phyloP scores from a whole-genome alignment of 768 basidiomycete genomes.

The Auricularia auricula-judae region DNA sequence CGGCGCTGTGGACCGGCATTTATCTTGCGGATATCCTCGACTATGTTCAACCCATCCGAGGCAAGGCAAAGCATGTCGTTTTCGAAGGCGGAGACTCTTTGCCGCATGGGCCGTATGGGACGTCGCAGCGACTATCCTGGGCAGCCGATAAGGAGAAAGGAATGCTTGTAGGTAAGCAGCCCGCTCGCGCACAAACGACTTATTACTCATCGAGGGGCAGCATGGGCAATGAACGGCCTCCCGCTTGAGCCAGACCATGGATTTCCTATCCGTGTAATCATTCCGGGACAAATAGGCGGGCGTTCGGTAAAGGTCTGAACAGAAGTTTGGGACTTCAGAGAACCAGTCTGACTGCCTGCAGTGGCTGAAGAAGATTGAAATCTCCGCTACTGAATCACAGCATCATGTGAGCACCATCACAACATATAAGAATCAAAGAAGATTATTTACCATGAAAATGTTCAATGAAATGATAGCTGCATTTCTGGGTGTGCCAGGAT shows the following conservation, averaged over 20 bases:
- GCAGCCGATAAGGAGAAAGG: slow-evolving; percentile 33
- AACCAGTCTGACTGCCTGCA: slow-evolving; percentile 16
- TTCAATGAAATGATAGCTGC: slow-evolving; percentile 15
- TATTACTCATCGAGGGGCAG: slow-evolving; percentile 9
- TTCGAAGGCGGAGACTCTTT: slow-evolving; percentile 50
- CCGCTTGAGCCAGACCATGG: slow-evolving; percentile 54
- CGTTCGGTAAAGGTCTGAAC: slow-evolving; percentile 31
- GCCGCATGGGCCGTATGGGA: slow-evolving; percentile 53
- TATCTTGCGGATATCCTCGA: slow-evolving; percentile 44
- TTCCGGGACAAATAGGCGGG: slow-evolving; percentile 55
- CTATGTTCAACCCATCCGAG: slow-evolving; percentile 27
- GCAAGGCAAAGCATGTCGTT: slow-evolving; percentile 35
- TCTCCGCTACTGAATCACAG: slow-evolving; percentile 38
- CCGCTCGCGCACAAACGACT: neutral
- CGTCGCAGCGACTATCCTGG: slow-evolving; percentile 36
- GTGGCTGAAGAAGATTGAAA: slow-evolving; percentile 47
- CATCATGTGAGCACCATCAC: slow-evolving; percentile 29
- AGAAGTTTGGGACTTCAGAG: neutral
- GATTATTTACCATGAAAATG: too few species aligned
- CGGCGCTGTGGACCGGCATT: slow-evolving; percentile 51
- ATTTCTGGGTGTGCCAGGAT: slow-evolving; percentile 22
- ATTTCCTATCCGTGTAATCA: slow-evolving; percentile 49
- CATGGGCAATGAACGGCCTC: slow-evolving; percentile 51
- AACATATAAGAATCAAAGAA: too few species aligned
- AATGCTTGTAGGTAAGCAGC: slow-evolving; percentile 32